Evolutionary conservation across 208 protist species (phyloP).

Genomic region (Acanthamoeba culbertsoni): DNA sequence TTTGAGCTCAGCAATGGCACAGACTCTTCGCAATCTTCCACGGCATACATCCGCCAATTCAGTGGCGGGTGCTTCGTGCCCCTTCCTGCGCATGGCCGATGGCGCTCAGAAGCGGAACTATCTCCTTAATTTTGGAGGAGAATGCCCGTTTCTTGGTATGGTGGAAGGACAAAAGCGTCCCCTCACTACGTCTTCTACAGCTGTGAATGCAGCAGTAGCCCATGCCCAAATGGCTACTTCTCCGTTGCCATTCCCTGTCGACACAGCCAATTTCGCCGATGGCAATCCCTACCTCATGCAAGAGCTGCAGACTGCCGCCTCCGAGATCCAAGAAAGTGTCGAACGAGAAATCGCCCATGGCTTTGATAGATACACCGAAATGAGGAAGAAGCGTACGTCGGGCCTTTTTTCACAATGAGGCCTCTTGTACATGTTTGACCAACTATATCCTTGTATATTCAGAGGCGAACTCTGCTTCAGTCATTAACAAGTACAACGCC

Average conservation of each 20-base stretch:
- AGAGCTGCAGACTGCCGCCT: neutral
- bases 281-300: slow-evolving; percentile 15
- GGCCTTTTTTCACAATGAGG: no score
- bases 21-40: neutral
- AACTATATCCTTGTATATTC: neutral
- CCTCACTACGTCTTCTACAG: neutral
- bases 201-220: neutral
- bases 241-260: neutral
- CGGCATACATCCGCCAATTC: neutral
- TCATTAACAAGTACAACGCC: slow-evolving; percentile 40
- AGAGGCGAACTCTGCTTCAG: neutral
- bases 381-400: slow-evolving; percentile 36
- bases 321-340: neutral
- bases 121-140: slow-evolving; percentile 42
- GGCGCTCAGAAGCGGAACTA: neutral
- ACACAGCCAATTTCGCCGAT: neutral
- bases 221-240: slow-evolving; percentile 26
- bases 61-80: neutral
- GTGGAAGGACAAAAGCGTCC: slow-evolving; percentile 18
- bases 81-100: slow-evolving; percentile 47
- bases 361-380: neutral
- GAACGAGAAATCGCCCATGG: neutral
- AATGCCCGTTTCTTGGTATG: slow-evolving; percentile 61
- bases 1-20: neutral
- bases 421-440: no score